Conservation (phyloP, 768 basidiomycete genomes). For the Termitomyces sp. region DNA sequence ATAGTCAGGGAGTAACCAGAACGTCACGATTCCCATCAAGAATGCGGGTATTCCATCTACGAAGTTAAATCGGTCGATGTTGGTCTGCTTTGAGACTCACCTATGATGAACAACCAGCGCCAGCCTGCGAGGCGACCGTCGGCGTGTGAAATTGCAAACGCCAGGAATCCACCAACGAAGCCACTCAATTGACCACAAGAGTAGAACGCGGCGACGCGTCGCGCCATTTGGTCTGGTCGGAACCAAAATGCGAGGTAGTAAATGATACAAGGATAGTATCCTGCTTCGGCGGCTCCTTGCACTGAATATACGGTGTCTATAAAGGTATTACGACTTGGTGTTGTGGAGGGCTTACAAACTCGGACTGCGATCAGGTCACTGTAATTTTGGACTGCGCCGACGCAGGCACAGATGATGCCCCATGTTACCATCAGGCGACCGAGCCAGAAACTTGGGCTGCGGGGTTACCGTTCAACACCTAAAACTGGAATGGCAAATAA, state of each 20-base stretch:
- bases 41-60: conserved; percentile 10
- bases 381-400: conserved; percentile 9
- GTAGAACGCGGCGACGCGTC: conserved; percentile 8
- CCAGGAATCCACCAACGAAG: conserved; percentile 9
- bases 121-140: conserved; percentile 11
- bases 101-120: conserved; percentile 13
- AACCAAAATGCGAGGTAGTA: conserved; percentile 14
- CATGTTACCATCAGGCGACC: conserved; percentile 11
- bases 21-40: conserved; percentile 8
- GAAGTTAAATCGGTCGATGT: background rate
- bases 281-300: conserved; percentile 12
- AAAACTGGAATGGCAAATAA: background rate
- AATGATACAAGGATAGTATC: conserved; percentile 12
- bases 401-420: conserved; percentile 9
- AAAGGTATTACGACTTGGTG: background rate
- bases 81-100: background rate
- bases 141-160: conserved; percentile 9
- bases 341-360: conserved; percentile 2
- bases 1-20: conserved; percentile 9
- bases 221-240: conserved; percentile 8
- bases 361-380: conserved; percentile 6
- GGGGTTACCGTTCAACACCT: background rate
- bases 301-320: background rate
- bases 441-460: conserved; percentile 13
- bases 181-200: conserved; percentile 13